phyloP scores from a whole-genome alignment of 495 filamentous ascomycete species.

The Astrocystis sublimbata region DNA sequence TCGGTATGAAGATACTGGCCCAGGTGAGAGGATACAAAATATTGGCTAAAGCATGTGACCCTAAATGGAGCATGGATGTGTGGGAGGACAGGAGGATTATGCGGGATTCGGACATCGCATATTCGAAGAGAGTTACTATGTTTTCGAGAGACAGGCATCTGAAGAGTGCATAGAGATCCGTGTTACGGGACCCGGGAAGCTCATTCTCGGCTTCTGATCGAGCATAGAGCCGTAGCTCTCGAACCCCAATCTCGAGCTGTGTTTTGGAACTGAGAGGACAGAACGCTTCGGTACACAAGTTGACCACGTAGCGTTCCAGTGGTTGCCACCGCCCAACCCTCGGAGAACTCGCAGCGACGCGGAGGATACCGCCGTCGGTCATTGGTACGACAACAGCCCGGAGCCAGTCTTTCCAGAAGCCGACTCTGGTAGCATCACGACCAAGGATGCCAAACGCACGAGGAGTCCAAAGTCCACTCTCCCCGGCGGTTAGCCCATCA shows the following conservation, averaged over 20 bases:
- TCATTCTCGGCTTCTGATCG: slow-evolving; percentile 93
- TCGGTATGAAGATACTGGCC: slow-evolving; percentile 89
- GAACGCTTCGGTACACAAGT: slow-evolving; percentile 92
- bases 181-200: slow-evolving; percentile 86
- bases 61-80: slow-evolving; percentile 93
- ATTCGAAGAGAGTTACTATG: slow-evolving; percentile 90
- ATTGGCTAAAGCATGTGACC: slow-evolving; percentile 77
- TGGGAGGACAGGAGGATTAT: slow-evolving; percentile 96
- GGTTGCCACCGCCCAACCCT: slow-evolving; percentile 96
- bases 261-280: slow-evolving; percentile 90
- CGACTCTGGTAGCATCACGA: slow-evolving; percentile 76
- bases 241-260: slow-evolving; percentile 88
- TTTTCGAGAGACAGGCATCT: slow-evolving; percentile 84
- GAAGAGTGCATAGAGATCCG: slow-evolving; percentile 92
- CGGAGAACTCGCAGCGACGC: slow-evolving; percentile 84
- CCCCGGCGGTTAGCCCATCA: slow-evolving; percentile 91
- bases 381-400: slow-evolving; percentile 90
- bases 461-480: slow-evolving; percentile 96
- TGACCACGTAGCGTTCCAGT: slow-evolving; percentile 94
- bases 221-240: slow-evolving; percentile 88
- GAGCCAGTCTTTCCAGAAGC: slow-evolving; percentile 99
- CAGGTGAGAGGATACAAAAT: slow-evolving; percentile 89
- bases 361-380: slow-evolving; percentile 80
- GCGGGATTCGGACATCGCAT: slow-evolving; percentile 86
- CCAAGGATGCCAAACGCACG: slow-evolving; percentile 92